phyloP scores from a whole-genome alignment of 2,329 filamentous ascomycete genomes.

The Paramyrothecium roridum region DNA sequence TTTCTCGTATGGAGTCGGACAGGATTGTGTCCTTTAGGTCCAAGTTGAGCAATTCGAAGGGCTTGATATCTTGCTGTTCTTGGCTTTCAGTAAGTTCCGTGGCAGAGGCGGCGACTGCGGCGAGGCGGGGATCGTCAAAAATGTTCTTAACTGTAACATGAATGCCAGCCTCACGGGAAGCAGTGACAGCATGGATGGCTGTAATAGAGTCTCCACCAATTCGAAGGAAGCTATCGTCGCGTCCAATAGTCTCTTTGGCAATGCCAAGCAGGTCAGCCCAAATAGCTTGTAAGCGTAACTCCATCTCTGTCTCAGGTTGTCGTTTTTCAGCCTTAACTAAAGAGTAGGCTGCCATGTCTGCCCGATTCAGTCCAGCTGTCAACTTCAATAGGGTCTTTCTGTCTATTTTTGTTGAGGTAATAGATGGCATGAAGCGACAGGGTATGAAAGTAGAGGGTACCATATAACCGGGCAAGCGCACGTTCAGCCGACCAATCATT shows the following conservation, averaged over 20 bases:
- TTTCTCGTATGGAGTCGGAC: background rate
- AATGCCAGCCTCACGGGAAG: conserved; percentile 1
- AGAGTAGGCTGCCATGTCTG: conserved; percentile 3
- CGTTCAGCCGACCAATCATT: background rate
- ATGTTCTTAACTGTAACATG: conserved; percentile 7
- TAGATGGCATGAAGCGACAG: conserved; percentile 12
- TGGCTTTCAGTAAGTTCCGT: background rate
- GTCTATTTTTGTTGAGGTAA: conserved; percentile 13
- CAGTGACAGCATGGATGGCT: conserved; percentile 9
- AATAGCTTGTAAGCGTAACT: conserved; percentile 1
- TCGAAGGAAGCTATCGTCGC: conserved; percentile 8
- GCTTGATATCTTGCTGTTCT: background rate
- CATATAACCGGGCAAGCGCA: conserved; percentile 14
- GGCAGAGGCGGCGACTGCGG: conserved; percentile 7
- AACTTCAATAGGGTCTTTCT: conserved; percentile 3
- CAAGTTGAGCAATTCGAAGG: background rate
- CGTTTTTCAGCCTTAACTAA: background rate
- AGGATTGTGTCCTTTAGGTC: background rate
- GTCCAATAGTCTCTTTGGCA: conserved; percentile 4
- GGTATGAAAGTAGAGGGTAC: conserved; percentile 13
- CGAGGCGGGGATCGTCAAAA: conserved; percentile 6
- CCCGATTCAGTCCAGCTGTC: background rate
- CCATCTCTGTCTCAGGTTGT: background rate
- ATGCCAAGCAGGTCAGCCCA: conserved; percentile 5
- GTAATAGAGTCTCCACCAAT: conserved; percentile 11